A percentile compares a stretch with the other conserved stretches of the same genome.
phyloP scores from a whole-genome alignment of 306 rosid species.

The Fragaria iinumae region DNA sequence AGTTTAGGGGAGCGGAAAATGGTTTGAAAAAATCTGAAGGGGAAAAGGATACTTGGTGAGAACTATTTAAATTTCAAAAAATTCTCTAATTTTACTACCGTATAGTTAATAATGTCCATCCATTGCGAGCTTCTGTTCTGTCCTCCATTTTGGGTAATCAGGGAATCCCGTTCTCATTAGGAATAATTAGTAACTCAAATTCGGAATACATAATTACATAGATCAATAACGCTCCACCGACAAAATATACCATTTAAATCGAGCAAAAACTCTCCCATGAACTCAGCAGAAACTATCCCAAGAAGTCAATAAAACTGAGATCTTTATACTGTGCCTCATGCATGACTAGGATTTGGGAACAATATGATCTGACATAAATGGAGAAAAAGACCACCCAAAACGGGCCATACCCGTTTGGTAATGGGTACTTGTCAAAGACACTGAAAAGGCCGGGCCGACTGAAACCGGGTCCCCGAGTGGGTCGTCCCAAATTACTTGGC shows the following conservation, averaged over 20 bases:
- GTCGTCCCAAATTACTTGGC: slow-evolving; percentile 13
- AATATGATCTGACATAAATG: background rate
- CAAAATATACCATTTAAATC: background rate
- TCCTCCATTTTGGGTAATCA: background rate
- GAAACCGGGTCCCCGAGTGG: slow-evolving; percentile 17
- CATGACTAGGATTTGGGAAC: background rate
- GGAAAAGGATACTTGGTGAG: background rate
- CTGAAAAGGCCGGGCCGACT: slow-evolving; percentile 22
- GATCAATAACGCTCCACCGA: background rate
- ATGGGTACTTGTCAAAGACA: background rate
- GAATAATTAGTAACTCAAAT: background rate
- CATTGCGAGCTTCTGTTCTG: too few species aligned
- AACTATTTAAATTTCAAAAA: background rate
- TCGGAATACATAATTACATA: background rate
- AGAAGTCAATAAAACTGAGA: slow-evolving; percentile 9
- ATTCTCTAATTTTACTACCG: background rate
- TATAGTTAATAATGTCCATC: background rate
- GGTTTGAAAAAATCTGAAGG: background rate
- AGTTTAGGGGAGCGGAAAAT: background rate
- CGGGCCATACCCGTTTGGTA: slow-evolving; percentile 11
- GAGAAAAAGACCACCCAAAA: slow-evolving; percentile 8
- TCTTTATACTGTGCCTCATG: slow-evolving; percentile 7
- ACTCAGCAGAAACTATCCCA: background rate
- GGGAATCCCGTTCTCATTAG: background rate
- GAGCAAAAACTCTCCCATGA: background rate